phyloP scores from a whole-genome alignment of 495 filamentous ascomycete genomes.

The Cudoniella acicularis region DNA sequence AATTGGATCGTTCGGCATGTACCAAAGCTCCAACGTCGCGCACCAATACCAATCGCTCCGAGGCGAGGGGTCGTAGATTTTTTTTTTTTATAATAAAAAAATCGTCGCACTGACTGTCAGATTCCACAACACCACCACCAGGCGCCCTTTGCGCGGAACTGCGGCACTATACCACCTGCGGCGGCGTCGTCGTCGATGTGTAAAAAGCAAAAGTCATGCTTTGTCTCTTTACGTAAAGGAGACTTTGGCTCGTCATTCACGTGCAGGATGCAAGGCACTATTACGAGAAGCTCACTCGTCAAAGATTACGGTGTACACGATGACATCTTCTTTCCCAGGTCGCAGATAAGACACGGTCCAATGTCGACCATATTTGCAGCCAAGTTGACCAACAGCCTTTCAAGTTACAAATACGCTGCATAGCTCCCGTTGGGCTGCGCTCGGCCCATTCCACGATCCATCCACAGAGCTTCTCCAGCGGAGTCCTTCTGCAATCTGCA shows the following conservation, averaged over 20 bases:
- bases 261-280: not conserved
- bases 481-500: too few relatives aligned
- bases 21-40: not conserved
- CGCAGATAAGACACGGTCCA: not conserved
- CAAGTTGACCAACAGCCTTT: not conserved
- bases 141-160: not conserved
- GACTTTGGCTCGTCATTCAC: not conserved
- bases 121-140: not conserved
- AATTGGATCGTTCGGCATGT: not conserved
- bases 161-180: not conserved
- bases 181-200: not conserved
- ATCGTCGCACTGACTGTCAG: not conserved
- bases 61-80: not conserved
- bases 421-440: not conserved
- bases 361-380: not conserved
- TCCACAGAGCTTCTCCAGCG: not conserved
- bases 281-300: not conserved
- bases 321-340: not conserved
- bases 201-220: not conserved
- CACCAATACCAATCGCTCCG: not conserved
- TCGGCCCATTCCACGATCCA: not conserved
- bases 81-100: too few relatives aligned
- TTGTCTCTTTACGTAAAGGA: not conserved
- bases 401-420: not conserved
- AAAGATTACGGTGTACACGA: not conserved